Conservation (phyloP, 2,329 filamentous ascomycete genomes). For the Colletotrichum sp. region DNA sequence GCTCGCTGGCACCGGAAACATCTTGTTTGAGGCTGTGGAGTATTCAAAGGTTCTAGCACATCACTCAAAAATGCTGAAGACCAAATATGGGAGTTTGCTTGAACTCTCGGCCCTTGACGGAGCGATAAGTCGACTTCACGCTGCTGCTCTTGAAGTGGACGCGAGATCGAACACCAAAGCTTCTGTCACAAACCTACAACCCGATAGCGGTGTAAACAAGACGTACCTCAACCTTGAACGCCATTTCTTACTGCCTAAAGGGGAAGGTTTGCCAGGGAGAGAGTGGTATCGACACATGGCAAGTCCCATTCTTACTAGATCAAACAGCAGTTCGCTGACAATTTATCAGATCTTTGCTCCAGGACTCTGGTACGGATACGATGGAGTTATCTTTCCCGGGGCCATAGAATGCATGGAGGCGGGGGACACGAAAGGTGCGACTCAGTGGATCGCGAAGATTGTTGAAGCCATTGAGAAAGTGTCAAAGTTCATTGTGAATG, state of each 20-base stretch:
- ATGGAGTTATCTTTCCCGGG: background rate
- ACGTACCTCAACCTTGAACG: background rate
- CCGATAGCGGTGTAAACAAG: background rate
- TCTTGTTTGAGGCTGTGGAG: background rate
- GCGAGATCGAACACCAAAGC: background rate
- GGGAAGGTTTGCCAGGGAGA: background rate
- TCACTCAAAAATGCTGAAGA: background rate
- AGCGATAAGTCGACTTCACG: background rate
- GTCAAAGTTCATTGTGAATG: background rate
- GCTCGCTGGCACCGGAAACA: constrained; percentile 10
- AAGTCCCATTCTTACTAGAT: background rate
- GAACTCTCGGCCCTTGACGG: background rate
- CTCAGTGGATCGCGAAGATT: background rate
- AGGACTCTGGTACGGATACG: background rate
- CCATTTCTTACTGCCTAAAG: background rate
- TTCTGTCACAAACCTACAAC: background rate
- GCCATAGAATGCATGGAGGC: background rate
- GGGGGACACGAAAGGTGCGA: background rate
- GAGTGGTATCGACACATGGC: background rate
- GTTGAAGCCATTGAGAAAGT: background rate
- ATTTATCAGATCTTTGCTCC: background rate
- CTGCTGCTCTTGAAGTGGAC: background rate
- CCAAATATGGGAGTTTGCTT: background rate
- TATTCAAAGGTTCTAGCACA: background rate
- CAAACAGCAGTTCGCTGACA: background rate